phyloP scores from a whole-genome alignment of 306 rosid species.

The Mimosa bimucronata region DNA sequence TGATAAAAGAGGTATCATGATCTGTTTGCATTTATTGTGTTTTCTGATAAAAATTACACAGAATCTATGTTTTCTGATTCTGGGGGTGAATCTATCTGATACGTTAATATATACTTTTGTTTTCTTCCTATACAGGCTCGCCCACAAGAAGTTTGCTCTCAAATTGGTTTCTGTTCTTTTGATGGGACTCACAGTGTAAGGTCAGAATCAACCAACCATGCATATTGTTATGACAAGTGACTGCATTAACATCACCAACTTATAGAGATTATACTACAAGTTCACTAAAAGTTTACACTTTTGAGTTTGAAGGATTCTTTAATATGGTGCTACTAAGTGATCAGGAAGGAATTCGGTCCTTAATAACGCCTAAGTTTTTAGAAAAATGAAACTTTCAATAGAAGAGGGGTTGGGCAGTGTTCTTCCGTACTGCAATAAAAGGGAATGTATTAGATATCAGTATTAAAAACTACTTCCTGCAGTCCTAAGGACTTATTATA shows the following conservation, averaged over 20 bases:
- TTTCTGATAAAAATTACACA: not conserved
- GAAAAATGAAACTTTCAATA: not conserved
- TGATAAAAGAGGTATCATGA: constrained; percentile 31
- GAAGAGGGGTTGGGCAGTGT: not conserved
- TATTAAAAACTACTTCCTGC: no score
- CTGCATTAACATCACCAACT: not conserved
- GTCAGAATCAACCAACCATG: constrained; percentile 37
- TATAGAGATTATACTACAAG: not conserved
- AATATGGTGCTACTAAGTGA: not conserved
- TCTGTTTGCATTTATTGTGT: not conserved
- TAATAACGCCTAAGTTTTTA: not conserved
- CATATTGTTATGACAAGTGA: constrained; percentile 11
- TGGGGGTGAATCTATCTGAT: not conserved
- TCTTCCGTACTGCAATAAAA: not conserved
- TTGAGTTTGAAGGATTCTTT: not conserved
- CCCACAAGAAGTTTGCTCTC: constrained; percentile 48
- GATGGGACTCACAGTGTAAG: constrained; percentile 42
- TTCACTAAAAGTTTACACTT: not conserved
- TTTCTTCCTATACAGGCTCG: constrained; percentile 30
- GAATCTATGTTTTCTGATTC: not conserved
- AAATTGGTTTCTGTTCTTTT: constrained; percentile 47
- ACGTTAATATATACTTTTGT: not conserved
- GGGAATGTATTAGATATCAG: not conserved
- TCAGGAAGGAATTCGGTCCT: not conserved
- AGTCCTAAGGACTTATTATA: no score